phyloP scores from a whole-genome alignment of 495 filamentous ascomycete species.

The Bathelium albidoporum region DNA sequence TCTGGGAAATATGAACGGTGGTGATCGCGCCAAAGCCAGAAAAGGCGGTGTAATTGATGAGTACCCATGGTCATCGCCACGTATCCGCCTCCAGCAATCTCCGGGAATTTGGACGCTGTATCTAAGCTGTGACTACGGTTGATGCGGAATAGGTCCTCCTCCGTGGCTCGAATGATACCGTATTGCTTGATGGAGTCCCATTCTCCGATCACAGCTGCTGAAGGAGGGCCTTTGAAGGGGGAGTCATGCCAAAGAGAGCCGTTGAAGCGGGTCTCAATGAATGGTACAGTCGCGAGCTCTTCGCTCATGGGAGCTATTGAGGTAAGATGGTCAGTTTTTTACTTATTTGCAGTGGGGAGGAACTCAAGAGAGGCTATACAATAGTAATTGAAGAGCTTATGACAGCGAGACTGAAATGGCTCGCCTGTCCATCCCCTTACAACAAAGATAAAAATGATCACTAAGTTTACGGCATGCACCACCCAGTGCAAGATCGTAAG shows the following conservation, averaged over 20 bases:
- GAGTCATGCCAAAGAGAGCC: constrained; percentile 17
- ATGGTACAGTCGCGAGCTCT: not conserved
- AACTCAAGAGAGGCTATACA: not conserved
- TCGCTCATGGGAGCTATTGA: not conserved
- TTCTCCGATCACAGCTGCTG: constrained; percentile 5
- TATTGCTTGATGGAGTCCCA: constrained; percentile 9
- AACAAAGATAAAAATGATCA: not conserved
- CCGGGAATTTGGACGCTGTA: not conserved
- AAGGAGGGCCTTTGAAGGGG: constrained; percentile 18
- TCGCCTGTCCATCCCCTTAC: not conserved
- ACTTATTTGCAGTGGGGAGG: not conserved
- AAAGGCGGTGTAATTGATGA: constrained; percentile 8
- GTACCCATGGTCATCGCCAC: not conserved
- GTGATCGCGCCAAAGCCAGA: constrained; percentile 18
- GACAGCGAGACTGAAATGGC: not conserved
- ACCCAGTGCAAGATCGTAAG: not conserved
- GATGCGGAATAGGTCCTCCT: too few species aligned
- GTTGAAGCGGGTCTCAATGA: constrained; percentile 5
- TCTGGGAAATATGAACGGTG: not conserved
- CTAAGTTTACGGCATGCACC: not conserved
- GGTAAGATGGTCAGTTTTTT: not conserved
- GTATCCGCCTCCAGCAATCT: not conserved
- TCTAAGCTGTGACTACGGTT: not conserved
- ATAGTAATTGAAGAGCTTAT: not conserved
- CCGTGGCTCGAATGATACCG: not conserved